These are phyloP conservation scores for Blastocystis sp. DNA, from an alignment of 352 stramenopile genomes.

Conservation along the genomic window DNA sequence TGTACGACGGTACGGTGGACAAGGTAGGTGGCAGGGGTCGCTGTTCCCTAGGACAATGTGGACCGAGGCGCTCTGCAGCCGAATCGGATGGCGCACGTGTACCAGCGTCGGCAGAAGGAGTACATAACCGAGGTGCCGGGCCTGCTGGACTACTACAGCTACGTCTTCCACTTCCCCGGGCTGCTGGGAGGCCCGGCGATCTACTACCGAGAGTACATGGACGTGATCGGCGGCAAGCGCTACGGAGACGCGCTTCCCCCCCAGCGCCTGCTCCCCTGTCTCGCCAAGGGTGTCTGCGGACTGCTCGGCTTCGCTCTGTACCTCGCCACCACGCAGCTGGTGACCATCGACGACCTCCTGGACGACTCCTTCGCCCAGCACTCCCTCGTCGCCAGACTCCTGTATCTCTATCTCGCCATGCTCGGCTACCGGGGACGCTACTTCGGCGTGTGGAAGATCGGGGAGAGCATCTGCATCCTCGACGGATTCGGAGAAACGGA, in stretches of 20 bases:
- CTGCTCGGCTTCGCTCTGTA: constrained; percentile 73
- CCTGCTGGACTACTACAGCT: constrained; percentile 87
- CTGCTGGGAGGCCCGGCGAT: constrained; percentile 87
- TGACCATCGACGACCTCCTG: constrained; percentile 68
- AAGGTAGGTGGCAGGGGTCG: not conserved
- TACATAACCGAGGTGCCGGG: constrained; percentile 75
- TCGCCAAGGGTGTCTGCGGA: constrained; percentile 64
- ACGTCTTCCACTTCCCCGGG: constrained; percentile 90
- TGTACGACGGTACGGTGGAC: constrained; percentile 46
- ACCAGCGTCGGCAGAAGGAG: constrained; percentile 21
- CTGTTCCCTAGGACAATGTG: constrained; percentile 1
- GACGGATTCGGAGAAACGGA: constrained; percentile 74
- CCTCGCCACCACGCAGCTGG: constrained; percentile 63
- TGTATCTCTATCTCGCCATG: not conserved
- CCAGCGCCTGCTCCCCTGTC: not conserved
- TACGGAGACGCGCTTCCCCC: not conserved
- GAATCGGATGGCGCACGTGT: constrained; percentile 8
- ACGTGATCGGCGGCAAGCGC: constrained; percentile 67
- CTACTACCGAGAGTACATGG: constrained; percentile 85
- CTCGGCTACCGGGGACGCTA: not conserved
- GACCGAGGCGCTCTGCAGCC: not conserved
- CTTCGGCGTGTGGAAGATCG: constrained; percentile 43
- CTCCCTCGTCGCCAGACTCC: constrained; percentile 71
- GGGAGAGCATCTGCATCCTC: constrained; percentile 50
- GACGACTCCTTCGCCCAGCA: constrained; percentile 96